phyloP scores from a whole-genome alignment of 805 yeast genomes.

The Candida piceae region DNA sequence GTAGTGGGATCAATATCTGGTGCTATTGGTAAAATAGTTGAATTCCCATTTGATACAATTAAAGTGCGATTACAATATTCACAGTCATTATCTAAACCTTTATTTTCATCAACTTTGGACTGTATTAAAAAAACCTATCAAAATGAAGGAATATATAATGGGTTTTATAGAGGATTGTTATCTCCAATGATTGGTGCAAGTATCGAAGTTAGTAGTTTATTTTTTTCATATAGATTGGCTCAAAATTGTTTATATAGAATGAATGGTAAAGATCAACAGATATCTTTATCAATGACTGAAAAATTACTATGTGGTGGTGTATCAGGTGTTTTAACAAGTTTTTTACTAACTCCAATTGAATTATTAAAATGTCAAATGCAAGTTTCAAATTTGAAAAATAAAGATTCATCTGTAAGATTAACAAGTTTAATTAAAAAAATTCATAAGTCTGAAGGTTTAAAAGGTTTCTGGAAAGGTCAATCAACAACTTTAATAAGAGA shows the following conservation, averaged over 20 bases:
- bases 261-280: too few species aligned
- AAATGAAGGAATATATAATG: constrained; percentile 63
- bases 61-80: constrained; percentile 78
- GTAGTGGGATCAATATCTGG: constrained; percentile 62
- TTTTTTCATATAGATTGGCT: constrained; percentile 55
- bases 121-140: constrained; percentile 58
- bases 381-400: constrained; percentile 42
- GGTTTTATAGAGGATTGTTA: constrained; percentile 74
- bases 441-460: constrained; percentile 44
- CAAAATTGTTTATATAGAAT: constrained; percentile 28
- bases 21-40: constrained; percentile 75
- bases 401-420: constrained; percentile 13
- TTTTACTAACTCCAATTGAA: constrained; percentile 88
- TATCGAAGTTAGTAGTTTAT: constrained; percentile 79
- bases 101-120: constrained; percentile 56
- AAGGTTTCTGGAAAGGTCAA: constrained; percentile 87
- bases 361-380: constrained; percentile 84
- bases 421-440: constrained; percentile 38
- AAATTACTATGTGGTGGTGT: constrained; percentile 67
- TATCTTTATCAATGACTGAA: constrained; percentile 19
- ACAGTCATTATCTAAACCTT: constrained; percentile 50
- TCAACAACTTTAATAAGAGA: constrained; percentile 77
- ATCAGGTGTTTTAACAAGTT: constrained; percentile 79
- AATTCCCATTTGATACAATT: constrained; percentile 89
- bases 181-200: constrained; percentile 89